Evolutionary conservation across 2,329 filamentous ascomycete genomes (phyloP), one percentile per base, ranked within the genome.

Genomic region (Epichloe coenophiala): DNA sequence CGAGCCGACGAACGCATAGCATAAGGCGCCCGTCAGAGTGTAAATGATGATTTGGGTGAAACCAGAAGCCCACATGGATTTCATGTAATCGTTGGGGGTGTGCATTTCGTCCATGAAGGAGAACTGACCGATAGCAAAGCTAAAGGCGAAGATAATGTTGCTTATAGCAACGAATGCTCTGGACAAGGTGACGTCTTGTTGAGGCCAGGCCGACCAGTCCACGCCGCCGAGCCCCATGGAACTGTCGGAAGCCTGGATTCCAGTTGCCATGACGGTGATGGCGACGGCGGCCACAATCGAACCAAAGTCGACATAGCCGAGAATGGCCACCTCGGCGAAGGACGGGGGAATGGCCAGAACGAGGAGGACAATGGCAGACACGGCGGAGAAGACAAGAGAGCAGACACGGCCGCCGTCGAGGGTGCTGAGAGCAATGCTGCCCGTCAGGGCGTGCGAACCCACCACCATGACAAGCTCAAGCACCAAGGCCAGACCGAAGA

Each of bases 141-240:
- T 72, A 68, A 83, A 88, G 51, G 84, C 83, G 53, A 88, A 80
- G 53, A 85, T 73, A 48, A 88, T 87, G 67, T 86, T 86, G 59
- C 71, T 74, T 43, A 84, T 72, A 17, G 78, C 74, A 13, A 79
- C 71, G 59, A 84, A 83, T 19, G 70, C 79, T 44, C 76, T 69
- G 43, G 71, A 68, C 37, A 84, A 70, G 37, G 66, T 66, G 1
- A 76, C 63, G 3, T 70, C 58, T 4, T 67, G 61, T 59, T 67
- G 68, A 47, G 71, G 71, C 69, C 71, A 74, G 1, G 68, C 67
- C 8, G 70, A 72, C 70, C 71, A 74, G 45, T 63, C 51, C 39
- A 68, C 5, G 57, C 53, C 2, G 59, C 54, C 44, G 65, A 43
- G 8, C 65, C 64, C 17, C 70, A 59, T 33, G 57, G 45, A 9